Evolutionary conservation across 2,329 filamentous ascomycete species (phyloP), one percentile per base, ranked within the genome.

Genomic region (Arthrobotrys musiformis): DNA sequence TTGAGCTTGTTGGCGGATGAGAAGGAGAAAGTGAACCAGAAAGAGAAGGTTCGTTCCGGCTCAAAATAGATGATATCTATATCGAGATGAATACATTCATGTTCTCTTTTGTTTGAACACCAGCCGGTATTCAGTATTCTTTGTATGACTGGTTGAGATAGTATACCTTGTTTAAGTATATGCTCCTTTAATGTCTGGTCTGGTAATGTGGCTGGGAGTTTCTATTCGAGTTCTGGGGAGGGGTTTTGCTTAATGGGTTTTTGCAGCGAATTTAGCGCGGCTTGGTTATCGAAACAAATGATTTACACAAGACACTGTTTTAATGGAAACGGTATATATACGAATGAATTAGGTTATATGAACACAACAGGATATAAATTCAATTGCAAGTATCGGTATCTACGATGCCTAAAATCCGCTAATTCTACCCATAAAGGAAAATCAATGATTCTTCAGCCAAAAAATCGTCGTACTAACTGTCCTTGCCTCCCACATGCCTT

Each of bases 1-100:
- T 44, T 69, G 58, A 76, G 72, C 24, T 62, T 76, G 13, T 52
- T 68, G 19, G 56, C 17, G 17, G 70, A 75, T 5, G 63, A 75
- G 40, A 68, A 75, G 33, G 60, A 76, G 56, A 54, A 68, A 24
- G 9, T 4, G 37, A 48, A 75, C 19, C 33, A 58, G 6, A 54
- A 63, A 30, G 9, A 9, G 17, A 56, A 75, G 30, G 30, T 35
- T n/a, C 35, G 26, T 42, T 11, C 33, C 37, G 46, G 56, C 17
- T 61, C 70, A 15, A 33, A 61, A 40, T 63, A 50, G 22, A 58
- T 63, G 24, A 30, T 37, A 28, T 42, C 33, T 69, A 7, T 37
- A 58, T 28, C 5, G 42, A 11, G 28, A 62, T 37, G 44, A 8
- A 15, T 13, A 22, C 9, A 52, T 17, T 62, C 24, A 4, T 13